phyloP scores from a whole-genome alignment of 2,329 filamentous ascomycete genomes.

The Fusarium euwallaceae region DNA sequence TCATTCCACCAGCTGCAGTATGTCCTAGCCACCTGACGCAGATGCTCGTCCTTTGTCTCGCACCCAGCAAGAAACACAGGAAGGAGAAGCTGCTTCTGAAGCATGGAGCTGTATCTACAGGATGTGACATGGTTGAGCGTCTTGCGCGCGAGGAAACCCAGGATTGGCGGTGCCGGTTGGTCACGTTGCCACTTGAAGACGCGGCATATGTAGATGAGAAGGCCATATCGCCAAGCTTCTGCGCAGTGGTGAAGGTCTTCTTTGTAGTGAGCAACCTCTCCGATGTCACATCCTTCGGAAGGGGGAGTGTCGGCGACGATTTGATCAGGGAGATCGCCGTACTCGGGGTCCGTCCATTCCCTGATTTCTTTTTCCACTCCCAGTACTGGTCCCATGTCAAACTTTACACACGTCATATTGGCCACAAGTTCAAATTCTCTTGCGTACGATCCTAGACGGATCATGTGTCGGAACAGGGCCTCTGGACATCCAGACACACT shows the following conservation, averaged over 20 bases:
- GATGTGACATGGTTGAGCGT: conserved; percentile 39
- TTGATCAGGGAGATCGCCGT: conserved; percentile 5
- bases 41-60: conserved; percentile 43
- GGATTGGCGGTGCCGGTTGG: conserved; percentile 9
- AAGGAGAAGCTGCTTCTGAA: conserved; percentile 54
- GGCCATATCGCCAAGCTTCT: conserved; percentile 51
- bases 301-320: background rate
- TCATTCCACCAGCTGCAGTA: conserved; percentile 52
- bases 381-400: conserved; percentile 40
- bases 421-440: conserved; percentile 45
- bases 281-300: background rate
- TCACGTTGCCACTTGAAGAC: conserved; percentile 46
- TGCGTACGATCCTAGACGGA: conserved; percentile 47
- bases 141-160: conserved; percentile 44
- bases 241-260: conserved; percentile 51
- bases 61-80: conserved; percentile 52
- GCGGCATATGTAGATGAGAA: conserved; percentile 50
- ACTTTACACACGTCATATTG: conserved; percentile 49
- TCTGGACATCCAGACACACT: conserved; percentile 51
- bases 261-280: conserved; percentile 28
- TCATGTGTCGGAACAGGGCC: conserved; percentile 46
- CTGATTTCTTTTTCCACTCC: conserved; percentile 37
- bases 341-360: conserved; percentile 35
- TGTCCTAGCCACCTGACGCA: conserved; percentile 41
- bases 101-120: conserved; percentile 45